A percentile compares a stretch with the other conserved stretches of the same genome.
Conservation (phyloP, 768 basidiomycete species). For the Tricholoma sp. region DNA sequence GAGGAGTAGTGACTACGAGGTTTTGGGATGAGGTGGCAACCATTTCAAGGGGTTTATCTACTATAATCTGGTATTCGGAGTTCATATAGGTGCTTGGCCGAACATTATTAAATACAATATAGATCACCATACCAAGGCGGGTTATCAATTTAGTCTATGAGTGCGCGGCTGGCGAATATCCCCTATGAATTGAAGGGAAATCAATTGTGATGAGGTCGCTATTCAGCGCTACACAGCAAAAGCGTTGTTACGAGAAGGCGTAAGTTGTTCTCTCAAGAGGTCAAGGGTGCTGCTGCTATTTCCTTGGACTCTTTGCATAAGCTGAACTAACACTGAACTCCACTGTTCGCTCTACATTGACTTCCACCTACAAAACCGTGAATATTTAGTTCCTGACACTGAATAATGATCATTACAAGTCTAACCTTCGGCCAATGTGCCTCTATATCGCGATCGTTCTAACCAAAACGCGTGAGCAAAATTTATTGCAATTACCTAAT, state of each 20-base stretch:
- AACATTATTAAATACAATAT: neutral
- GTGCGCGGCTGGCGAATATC: too few species aligned
- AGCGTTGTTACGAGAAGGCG: too few species aligned
- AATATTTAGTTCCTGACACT: neutral
- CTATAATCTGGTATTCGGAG: too few species aligned
- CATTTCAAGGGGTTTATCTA: too few species aligned
- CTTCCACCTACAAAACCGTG: neutral
- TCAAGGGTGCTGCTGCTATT: too few species aligned
- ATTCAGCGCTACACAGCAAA: neutral
- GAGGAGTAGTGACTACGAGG: slow-evolving; percentile 23
- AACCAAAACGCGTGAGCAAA: neutral
- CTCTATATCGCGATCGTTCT: neutral
- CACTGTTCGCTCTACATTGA: neutral
- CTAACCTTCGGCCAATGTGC: neutral
- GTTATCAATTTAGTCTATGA: too few species aligned
- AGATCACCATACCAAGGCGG: too few species aligned
- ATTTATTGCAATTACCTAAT: neutral
- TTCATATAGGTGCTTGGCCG: neutral
- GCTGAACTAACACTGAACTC: neutral
- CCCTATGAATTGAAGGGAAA: too few species aligned
- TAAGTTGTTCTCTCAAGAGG: too few species aligned
- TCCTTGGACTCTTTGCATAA: neutral
- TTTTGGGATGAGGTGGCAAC: slow-evolving; percentile 18
- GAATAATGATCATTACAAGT: neutral
- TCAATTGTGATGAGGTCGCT: too few species aligned